phyloP scores from a whole-genome alignment of 1,139 yeast genomes.

The Suhomyces atakaporum region DNA sequence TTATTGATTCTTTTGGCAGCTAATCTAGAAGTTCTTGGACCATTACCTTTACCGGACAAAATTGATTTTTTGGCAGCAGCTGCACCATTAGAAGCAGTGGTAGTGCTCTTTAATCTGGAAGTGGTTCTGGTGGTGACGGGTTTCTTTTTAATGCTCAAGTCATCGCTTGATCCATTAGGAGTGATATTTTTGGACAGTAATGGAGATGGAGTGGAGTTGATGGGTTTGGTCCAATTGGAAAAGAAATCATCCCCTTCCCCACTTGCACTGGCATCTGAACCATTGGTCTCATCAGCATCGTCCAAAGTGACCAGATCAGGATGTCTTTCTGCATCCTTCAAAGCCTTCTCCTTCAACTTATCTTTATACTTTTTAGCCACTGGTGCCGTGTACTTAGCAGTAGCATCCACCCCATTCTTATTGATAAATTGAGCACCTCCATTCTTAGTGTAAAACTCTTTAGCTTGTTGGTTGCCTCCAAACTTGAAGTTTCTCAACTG shows the following conservation, averaged over 20 bases:
- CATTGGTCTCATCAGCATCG: constrained; percentile 47
- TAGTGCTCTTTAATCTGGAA: constrained; percentile 21
- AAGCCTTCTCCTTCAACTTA: constrained; percentile 69
- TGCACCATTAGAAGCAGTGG: constrained; percentile 23
- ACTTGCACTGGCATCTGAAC: constrained; percentile 32
- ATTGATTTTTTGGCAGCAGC: constrained; percentile 39
- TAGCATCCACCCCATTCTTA: constrained; percentile 58
- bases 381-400: constrained; percentile 75
- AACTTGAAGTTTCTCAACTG: constrained; percentile 88
- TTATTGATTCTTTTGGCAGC: constrained; percentile 53
- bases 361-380: constrained; percentile 79
- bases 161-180: constrained; percentile 47
- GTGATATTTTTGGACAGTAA: constrained; percentile 51
- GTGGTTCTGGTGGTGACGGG: constrained; percentile 30
- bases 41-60: constrained; percentile 43
- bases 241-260: constrained; percentile 79
- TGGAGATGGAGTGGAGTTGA: constrained; percentile 55
- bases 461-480: constrained; percentile 88
- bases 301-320: constrained; percentile 68
- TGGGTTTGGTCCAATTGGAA: constrained; percentile 85
- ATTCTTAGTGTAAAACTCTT: constrained; percentile 77
- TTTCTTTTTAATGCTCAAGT: constrained; percentile 26
- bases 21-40: constrained; percentile 58
- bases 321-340: constrained; percentile 63
- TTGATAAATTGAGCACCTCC: constrained; percentile 74